A percentile compares a stretch with the other conserved stretches of the same genome.
Evolutionary conservation across 345 rosid species (phyloP).

Genomic region (Firmiana major): DNA sequence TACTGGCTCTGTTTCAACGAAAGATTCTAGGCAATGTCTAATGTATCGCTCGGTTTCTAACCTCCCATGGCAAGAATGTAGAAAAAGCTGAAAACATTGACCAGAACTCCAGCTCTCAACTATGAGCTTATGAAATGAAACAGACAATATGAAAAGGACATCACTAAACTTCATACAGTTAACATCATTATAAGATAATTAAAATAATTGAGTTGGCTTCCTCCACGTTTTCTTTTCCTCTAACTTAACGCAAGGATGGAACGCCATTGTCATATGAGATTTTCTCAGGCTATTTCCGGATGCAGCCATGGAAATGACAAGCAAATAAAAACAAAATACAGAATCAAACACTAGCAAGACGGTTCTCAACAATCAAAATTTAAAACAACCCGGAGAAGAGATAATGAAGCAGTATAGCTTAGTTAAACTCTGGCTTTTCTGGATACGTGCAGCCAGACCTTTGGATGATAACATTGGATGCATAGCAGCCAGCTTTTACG

Average conservation of each 20-base stretch:
- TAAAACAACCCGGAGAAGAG: slow-evolving; percentile 1
- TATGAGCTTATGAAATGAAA: neutral
- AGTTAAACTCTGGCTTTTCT: slow-evolving; percentile 50
- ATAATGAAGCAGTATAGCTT: neutral
- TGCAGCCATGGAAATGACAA: neutral
- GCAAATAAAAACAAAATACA: neutral
- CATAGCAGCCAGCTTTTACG: slow-evolving; percentile 75
- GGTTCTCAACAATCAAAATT: slow-evolving; percentile 10
- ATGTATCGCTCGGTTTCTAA: neutral
- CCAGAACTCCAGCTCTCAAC: neutral
- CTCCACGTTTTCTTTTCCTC: neutral
- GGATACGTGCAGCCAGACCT: slow-evolving; percentile 94
- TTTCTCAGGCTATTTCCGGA: neutral
- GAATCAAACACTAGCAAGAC: neutral
- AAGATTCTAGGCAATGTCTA: neutral
- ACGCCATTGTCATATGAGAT: neutral
- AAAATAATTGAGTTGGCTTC: neutral
- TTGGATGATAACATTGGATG: slow-evolving; percentile 79
- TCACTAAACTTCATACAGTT: neutral
- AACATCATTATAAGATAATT: neutral
- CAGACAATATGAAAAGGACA: neutral
- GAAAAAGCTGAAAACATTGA: neutral
- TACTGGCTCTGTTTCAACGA: no score
- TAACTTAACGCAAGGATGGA: neutral
- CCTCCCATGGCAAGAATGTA: neutral